Percentiles rank a stretch among this genome's conserved stretches.
These are phyloP conservation scores for Sphaerulina musiva DNA, from an alignment of 2,329 filamentous ascomycete species.

Conservation along the genomic window DNA sequence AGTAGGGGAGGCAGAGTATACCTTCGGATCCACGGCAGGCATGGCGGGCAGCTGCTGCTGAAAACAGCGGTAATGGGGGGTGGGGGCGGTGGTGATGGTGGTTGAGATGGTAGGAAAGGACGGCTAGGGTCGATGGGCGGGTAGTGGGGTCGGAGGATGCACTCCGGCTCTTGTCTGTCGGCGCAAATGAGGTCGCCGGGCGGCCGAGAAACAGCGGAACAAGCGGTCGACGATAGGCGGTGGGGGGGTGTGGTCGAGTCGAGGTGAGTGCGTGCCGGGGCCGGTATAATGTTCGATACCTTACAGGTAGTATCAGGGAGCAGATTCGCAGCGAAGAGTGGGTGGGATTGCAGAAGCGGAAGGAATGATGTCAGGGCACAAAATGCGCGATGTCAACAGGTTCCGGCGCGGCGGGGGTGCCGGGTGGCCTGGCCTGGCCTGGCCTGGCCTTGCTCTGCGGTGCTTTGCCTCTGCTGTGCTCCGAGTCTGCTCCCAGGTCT, in stretches of 20 bases:
- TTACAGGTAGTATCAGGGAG: not conserved
- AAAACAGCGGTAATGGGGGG: not conserved
- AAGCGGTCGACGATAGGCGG: not conserved
- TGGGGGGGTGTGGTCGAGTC: not conserved
- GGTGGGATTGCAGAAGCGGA: not conserved
- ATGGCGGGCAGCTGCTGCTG: constrained; percentile 12
- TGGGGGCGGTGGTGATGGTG: not conserved
- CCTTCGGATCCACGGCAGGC: constrained; percentile 25
- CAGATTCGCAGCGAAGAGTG: too few species aligned
- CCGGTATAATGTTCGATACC: not conserved
- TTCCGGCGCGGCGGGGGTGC: too few species aligned
- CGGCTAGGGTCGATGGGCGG: not conserved
- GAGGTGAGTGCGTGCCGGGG: not conserved
- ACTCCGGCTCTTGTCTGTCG: not conserved
- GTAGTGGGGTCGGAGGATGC: not conserved
- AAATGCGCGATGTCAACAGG: not conserved
- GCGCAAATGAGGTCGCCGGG: constrained; percentile 6
- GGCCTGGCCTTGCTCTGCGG: too few species aligned
- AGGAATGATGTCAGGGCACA: constrained; percentile 1
- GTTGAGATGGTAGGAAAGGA: not conserved
- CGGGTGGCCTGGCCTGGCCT: too few species aligned
- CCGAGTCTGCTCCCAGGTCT: too few species aligned
- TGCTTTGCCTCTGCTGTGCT: too few species aligned
- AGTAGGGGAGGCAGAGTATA: constrained; percentile 18
- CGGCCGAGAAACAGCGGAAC: not conserved